A percentile compares a stretch with the other conserved stretches of the same genome.
Conservation (phyloP, 257 asterid genomes). For the Agastache rugosa region DNA sequence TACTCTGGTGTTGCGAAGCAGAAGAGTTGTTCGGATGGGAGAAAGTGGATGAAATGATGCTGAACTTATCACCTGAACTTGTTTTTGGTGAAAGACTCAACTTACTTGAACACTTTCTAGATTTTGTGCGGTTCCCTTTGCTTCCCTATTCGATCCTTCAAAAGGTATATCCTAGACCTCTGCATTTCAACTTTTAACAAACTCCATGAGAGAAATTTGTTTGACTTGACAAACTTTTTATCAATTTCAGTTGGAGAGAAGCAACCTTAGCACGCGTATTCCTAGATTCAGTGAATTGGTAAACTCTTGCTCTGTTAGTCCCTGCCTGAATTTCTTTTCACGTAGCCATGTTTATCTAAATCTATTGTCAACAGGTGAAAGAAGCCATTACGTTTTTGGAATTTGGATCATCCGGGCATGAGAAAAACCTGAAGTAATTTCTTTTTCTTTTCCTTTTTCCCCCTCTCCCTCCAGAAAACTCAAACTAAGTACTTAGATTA, state of each 20-base stretch:
- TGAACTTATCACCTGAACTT: slow-evolving; percentile 54
- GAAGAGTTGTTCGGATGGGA: slow-evolving; percentile 79
- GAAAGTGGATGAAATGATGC: slow-evolving; percentile 61
- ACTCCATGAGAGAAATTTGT: slow-evolving; percentile 3
- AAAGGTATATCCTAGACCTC: slow-evolving; percentile 54
- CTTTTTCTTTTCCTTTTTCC: neutral
- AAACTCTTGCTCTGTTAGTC: slow-evolving; percentile 27
- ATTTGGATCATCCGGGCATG: slow-evolving; percentile 51
- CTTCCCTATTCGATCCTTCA: slow-evolving; percentile 65
- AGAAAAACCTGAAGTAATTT: slow-evolving; percentile 66
- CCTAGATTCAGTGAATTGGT: slow-evolving; percentile 69
- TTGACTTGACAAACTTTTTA: slow-evolving; percentile 20
- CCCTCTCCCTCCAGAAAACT: neutral
- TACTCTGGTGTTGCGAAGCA: slow-evolving; percentile 77
- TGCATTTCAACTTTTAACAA: neutral
- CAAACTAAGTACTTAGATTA: neutral
- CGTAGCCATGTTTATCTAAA: slow-evolving; percentile 10
- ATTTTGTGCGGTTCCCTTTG: slow-evolving; percentile 77
- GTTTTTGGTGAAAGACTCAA: slow-evolving; percentile 69
- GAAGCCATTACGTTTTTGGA: slow-evolving; percentile 76
- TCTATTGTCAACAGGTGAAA: slow-evolving; percentile 60
- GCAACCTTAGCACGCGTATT: slow-evolving; percentile 63
- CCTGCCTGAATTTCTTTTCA: slow-evolving; percentile 15
- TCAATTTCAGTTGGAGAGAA: slow-evolving; percentile 71
- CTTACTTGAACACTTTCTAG: slow-evolving; percentile 55